Evolutionary conservation across 257 asterid genomes (phyloP), one percentile per base, ranked within the genome.

Genomic region (Agastache rugosa): DNA sequence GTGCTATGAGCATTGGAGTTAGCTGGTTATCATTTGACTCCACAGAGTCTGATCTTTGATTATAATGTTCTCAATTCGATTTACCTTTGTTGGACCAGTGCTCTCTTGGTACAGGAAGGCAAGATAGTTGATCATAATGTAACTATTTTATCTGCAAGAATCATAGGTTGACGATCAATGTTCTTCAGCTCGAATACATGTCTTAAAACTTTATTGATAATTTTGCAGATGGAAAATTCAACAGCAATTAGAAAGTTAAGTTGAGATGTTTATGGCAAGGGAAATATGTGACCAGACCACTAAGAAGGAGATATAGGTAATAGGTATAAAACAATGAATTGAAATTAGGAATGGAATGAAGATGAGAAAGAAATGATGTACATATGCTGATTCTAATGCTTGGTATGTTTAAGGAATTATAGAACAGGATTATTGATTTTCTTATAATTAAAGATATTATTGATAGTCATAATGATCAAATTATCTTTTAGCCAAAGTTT

Each of bases 41-140:
- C n/a, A 16, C 55, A 12, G 22, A 45, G 56, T 25, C 37, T 47
- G 74, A 47, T 56, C 55, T 77, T 41, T 16, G 56, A 27, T 45
- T 47, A 20, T 35, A 37, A 47, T 35, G 22, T 59, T 58, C 31
- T 73, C 69, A 27, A 17, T 58, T 64, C 23, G 16, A 55, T 25
- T 58, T 51, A 10, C 27, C n/a, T 25, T 42, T 16, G 45, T 50
- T 11, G 19, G 27, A 50, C 60, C 60, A 23, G 37, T 51, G 45
- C 7, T 9, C n/a, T 37, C 25, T 29, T 37, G 74, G 48, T 11
- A 41, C 60, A 23, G 11, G 55, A 42, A 55, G 27, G 48, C 41
- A 61, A 29, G 54, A 44, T 58, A 20, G 41, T 73, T 63, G 25
- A 37, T 62, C 62, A 7, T 35, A 27, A 31, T 60, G 31, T 17